phyloP scores from a whole-genome alignment of 257 asterid genomes.

The Rubia yunnanensis region DNA sequence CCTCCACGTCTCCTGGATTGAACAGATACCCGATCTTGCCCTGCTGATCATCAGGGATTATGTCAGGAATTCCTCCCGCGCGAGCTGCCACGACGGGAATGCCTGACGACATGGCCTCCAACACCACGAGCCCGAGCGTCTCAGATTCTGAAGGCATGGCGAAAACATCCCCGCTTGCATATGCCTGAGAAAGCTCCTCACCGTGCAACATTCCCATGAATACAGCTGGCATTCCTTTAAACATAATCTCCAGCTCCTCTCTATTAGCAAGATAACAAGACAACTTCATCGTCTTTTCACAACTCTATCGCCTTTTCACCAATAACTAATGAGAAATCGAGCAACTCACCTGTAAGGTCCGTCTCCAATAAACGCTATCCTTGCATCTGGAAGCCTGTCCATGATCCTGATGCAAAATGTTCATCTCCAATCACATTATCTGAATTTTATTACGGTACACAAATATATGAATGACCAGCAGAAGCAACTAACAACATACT shows the following conservation, averaged over 20 bases:
- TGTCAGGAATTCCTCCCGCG: conserved; percentile 95
- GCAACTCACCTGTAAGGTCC: conserved; percentile 80
- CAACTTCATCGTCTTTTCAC: neutral
- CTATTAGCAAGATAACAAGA: conserved; percentile 22
- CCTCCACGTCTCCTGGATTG: conserved; percentile 80
- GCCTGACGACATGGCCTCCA: conserved; percentile 98
- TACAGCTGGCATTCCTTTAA: conserved; percentile 67
- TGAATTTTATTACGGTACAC: neutral
- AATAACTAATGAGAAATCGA: neutral
- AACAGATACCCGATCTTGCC: conserved; percentile 76
- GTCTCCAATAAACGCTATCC: conserved; percentile 85
- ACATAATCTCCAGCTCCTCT: conserved; percentile 73
- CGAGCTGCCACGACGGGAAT: conserved; percentile 94
- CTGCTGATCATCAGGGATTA: conserved; percentile 71
- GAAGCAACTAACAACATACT: conserved; percentile 31
- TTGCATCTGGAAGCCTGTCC: conserved; percentile 83
- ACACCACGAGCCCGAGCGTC: conserved; percentile 79
- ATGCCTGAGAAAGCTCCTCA: conserved; percentile 92
- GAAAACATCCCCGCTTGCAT: conserved; percentile 88
- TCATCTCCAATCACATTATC: conserved; percentile 3
- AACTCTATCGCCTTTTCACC: neutral
- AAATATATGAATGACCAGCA: neutral
- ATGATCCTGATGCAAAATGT: conserved; percentile 62
- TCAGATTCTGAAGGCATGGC: conserved; percentile 94
- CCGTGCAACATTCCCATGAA: conserved; percentile 90